A percentile compares a stretch with the other conserved stretches of the same genome.
Conservation (phyloP, 495 filamentous ascomycete species). For the Pseudevernia furfuracea region DNA sequence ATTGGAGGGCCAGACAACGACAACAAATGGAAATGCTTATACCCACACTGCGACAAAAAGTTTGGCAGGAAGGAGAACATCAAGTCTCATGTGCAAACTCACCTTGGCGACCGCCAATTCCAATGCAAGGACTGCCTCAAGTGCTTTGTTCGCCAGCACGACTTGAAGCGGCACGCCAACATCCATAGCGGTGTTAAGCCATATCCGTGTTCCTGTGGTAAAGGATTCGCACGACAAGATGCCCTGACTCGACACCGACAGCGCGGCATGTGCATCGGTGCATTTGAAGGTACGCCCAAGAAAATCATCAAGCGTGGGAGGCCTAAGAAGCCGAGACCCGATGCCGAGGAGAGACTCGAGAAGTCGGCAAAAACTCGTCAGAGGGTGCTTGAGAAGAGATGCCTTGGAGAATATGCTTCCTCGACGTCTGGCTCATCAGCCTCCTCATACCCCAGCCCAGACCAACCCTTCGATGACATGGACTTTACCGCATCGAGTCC, state of each 20-base stretch:
- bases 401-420: conserved; percentile 27
- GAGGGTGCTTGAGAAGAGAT: conserved; percentile 31
- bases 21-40: conserved; percentile 78
- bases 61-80: conserved; percentile 97
- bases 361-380: conserved; percentile 50
- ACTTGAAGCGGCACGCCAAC: conserved; percentile 92
- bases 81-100: conserved; percentile 94
- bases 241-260: conserved; percentile 90
- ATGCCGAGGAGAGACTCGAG: conserved; percentile 57
- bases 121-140: conserved; percentile 82
- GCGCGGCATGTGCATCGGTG: conserved; percentile 88
- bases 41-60: conserved; percentile 67
- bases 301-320: conserved; percentile 60
- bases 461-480: conserved; percentile 36
- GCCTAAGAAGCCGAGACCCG: conserved; percentile 56
- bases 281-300: conserved; percentile 73
- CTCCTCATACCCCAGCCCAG: conserved; percentile 27
- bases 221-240: conserved; percentile 86
- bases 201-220: conserved; percentile 83
- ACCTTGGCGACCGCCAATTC: conserved; percentile 90
- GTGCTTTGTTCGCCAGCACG: conserved; percentile 92
- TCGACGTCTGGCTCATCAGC: conserved; percentile 30
- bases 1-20: conserved; percentile 67
- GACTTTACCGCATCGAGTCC: conserved; percentile 35
- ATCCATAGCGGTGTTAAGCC: conserved; percentile 93